Base-by-base conservation (phyloP, 116 monocot species). In the Posidonia oceanica region DNA sequence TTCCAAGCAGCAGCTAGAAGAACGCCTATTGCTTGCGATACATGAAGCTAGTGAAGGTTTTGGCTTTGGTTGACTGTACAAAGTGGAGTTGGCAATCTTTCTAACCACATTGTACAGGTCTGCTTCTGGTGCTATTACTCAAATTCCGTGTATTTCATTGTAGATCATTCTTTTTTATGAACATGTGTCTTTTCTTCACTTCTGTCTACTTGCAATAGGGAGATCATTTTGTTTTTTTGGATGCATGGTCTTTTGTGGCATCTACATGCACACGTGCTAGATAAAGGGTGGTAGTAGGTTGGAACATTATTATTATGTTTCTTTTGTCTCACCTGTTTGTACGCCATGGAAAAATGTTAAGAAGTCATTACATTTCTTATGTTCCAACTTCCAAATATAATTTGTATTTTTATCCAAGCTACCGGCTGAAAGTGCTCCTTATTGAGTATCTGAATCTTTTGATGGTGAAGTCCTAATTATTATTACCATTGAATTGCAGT, bases 1-100 rank as follows among this genome's bases (percentile, higher is more conserved):
- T 15, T 86, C 93, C 5, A 99, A 99, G 72, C 90, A 93, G 56
- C 87, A 85, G 67, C 74, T 88, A 38, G 72, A 85, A 75, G 85
- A 83, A 63, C 78, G 85, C 4, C 65, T 88, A 73, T 70, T 85
- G 54, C 83, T 85, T 40, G 80, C 85, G 16, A 85, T 85, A 18
- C 85, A 85, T 72, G 85, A 85, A 76, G 85, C 80, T 51, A 88
- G 78, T 52, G 83, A 88, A 83, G 88, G 85, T 54, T 85, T 85
- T 74, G 85, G 85, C 22, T 88, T 88, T 76, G 85, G 88, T 69
- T 85, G 71, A 88, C n/a, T 18, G 7, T 4, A 18, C 12, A 48
- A 48, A 48, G 7, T 48, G 16, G 8, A 0, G 7, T 15, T 39
- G 39, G 13, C 37, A 14, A 64, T 42, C 44, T 67, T 64, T 39